A percentile compares a stretch with the other conserved stretches of the same genome.
Evolutionary conservation across 2,329 filamentous ascomycete species (phyloP).

Genomic region (Thielaviopsis populi): DNA sequence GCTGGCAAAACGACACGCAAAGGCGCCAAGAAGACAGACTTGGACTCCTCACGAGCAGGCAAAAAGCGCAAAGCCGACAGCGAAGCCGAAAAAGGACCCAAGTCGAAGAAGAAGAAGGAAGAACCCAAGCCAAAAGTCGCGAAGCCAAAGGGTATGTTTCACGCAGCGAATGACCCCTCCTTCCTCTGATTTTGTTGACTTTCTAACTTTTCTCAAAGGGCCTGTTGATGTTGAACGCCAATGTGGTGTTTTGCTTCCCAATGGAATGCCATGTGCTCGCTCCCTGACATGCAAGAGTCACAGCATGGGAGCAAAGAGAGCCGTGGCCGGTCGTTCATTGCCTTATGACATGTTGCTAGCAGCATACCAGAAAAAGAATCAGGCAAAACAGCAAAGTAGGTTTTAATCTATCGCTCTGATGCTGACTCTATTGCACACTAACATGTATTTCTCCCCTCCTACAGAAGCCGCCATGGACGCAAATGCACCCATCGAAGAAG

Average conservation of each 20-base stretch:
- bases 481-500: constrained; percentile 77
- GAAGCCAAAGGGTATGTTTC: constrained; percentile 57
- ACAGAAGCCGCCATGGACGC: constrained; percentile 86
- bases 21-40: constrained; percentile 47
- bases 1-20: constrained; percentile 41
- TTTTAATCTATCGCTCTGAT: background rate
- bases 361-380: constrained; percentile 93
- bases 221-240: constrained; percentile 90
- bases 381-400: constrained; percentile 91
- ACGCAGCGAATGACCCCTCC: background rate
- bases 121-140: constrained; percentile 69
- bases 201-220: constrained; percentile 29
- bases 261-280: constrained; percentile 73
- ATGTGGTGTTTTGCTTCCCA: constrained; percentile 74
- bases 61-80: constrained; percentile 67
- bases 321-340: constrained; percentile 70
- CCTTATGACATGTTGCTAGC: constrained; percentile 87
- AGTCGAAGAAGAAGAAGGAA: constrained; percentile 90
- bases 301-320: constrained; percentile 84
- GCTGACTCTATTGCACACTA: constrained; percentile 16
- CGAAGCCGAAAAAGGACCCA: constrained; percentile 67
- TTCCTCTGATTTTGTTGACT: constrained; percentile 8
- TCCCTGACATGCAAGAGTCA: constrained; percentile 90
- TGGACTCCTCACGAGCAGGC: constrained; percentile 45
- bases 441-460: constrained; percentile 14